phyloP scores from a whole-genome alignment of 2,329 filamentous ascomycete species.

The Dothideomycetidae sp. region DNA sequence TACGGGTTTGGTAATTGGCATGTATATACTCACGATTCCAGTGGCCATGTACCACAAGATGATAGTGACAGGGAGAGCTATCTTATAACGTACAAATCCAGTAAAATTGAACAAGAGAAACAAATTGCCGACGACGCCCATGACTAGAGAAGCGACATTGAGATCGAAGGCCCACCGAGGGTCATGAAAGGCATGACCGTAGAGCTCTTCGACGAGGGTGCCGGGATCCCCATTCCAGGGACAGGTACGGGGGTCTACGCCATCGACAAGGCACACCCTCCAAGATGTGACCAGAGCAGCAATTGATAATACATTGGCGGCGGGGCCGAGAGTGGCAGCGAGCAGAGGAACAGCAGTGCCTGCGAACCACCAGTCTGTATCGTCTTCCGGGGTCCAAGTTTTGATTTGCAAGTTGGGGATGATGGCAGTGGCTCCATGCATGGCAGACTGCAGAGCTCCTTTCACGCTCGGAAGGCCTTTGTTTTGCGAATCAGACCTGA shows the following conservation, averaged over 20 bases:
- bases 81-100: slow-evolving; percentile 58
- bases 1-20: too few relatives aligned
- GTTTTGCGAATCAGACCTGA: neutral
- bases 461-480: slow-evolving; percentile 1
- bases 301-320: slow-evolving; percentile 79
- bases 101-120: slow-evolving; percentile 84
- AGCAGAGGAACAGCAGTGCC: slow-evolving; percentile 41
- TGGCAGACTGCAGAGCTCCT: neutral
- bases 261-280: slow-evolving; percentile 43
- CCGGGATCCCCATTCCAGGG: slow-evolving; percentile 14
- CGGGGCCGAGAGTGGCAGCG: slow-evolving; percentile 69
- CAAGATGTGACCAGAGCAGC: slow-evolving; percentile 71
- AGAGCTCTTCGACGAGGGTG: slow-evolving; percentile 32
- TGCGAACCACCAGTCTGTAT: slow-evolving; percentile 25
- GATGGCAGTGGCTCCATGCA: neutral
- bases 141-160: slow-evolving; percentile 62
- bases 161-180: slow-evolving; percentile 59
- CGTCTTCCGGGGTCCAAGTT: slow-evolving; percentile 21
- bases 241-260: slow-evolving; percentile 19
- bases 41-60: slow-evolving; percentile 57
- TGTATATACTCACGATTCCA: slow-evolving; percentile 40
- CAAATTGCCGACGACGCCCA: slow-evolving; percentile 65
- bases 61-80: slow-evolving; percentile 75
- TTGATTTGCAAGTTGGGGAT: slow-evolving; percentile 3
- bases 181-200: slow-evolving; percentile 47